Conservation (phyloP, 108 stramenopile species). For the Discostella pseudostelligera region DNA sequence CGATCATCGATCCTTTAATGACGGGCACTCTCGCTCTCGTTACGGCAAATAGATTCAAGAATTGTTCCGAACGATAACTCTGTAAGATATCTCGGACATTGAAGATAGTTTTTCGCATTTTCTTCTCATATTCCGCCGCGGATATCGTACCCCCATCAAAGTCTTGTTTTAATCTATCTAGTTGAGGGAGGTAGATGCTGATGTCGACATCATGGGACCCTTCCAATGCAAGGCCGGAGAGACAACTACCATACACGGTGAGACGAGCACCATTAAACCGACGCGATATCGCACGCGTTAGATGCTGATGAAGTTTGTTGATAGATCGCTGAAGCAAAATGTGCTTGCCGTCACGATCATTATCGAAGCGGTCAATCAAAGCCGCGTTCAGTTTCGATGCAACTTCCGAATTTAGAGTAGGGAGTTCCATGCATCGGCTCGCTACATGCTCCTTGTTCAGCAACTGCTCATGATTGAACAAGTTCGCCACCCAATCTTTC, state of each 20-base stretch:
- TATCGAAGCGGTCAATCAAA: slow-evolving; percentile 24
- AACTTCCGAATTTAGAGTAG: slow-evolving; percentile 4
- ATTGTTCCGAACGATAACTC: slow-evolving; percentile 23
- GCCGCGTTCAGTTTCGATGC: slow-evolving; percentile 13
- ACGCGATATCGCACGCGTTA: slow-evolving; percentile 30
- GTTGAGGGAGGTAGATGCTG: slow-evolving; percentile 52
- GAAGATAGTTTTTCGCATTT: slow-evolving; percentile 56
- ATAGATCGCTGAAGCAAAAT: slow-evolving; percentile 17
- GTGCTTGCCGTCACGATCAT: slow-evolving; percentile 23
- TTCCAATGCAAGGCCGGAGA: slow-evolving; percentile 65
- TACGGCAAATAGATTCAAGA: slow-evolving; percentile 51
- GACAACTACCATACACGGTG: slow-evolving; percentile 73
- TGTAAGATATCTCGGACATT: slow-evolving; percentile 24
- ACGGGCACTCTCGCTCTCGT: slow-evolving; percentile 77
- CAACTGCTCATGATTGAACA: slow-evolving; percentile 22
- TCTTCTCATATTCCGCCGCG: slow-evolving; percentile 47
- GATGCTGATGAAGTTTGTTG: slow-evolving; percentile 17
- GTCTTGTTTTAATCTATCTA: slow-evolving; percentile 36
- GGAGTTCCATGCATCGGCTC: slow-evolving; percentile 20
- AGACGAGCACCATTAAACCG: slow-evolving; percentile 29
- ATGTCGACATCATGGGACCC: slow-evolving; percentile 77
- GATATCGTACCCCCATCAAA: slow-evolving; percentile 55
- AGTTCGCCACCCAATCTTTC: slow-evolving; percentile 19
- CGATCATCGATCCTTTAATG: slow-evolving; percentile 59
- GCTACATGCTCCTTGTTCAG: slow-evolving; percentile 12